Percentiles rank a stretch among this genome's conserved stretches.
Evolutionary conservation across 192 early-diverging fungal genomes (phyloP).

Genomic region (Gamsiella multidivaricata): DNA sequence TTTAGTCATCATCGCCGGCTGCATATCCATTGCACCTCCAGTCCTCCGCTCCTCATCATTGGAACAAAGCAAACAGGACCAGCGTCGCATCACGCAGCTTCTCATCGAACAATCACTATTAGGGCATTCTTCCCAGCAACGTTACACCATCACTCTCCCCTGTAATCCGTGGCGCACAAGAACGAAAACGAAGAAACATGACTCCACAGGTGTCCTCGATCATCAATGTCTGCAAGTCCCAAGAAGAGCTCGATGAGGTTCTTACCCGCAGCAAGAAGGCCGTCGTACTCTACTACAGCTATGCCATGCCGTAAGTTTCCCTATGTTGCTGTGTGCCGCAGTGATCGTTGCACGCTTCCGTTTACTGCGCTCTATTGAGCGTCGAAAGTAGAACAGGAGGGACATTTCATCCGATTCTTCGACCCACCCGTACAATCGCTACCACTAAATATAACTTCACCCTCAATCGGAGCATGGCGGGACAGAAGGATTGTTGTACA

Average conservation of each 20-base stretch:
- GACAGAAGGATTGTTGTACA: too few species aligned
- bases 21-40: too few species aligned
- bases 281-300: conserved; percentile 42
- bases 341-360: not conserved
- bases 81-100: too few species aligned
- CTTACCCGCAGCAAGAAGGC: conserved; percentile 5
- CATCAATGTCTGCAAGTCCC: conserved; percentile 26
- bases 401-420: too few species aligned
- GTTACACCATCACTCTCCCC: not conserved
- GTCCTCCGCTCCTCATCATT: too few species aligned
- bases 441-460: too few species aligned
- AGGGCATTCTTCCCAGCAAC: not conserved
- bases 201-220: conserved; percentile 24
- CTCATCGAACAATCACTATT: too few species aligned
- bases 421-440: too few species aligned
- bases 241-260: conserved; percentile 30
- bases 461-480: too few species aligned
- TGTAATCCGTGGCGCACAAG: not conserved
- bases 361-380: not conserved
- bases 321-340: not conserved
- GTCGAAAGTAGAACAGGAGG: too few species aligned
- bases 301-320: conserved; percentile 44
- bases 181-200: conserved; percentile 6
- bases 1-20: too few species aligned
- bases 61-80: too few species aligned